A percentile compares a stretch with the other conserved stretches of the same genome.
Evolutionary conservation across 768 basidiomycete genomes (phyloP).

Genomic region (Auricularia cornea): DNA sequence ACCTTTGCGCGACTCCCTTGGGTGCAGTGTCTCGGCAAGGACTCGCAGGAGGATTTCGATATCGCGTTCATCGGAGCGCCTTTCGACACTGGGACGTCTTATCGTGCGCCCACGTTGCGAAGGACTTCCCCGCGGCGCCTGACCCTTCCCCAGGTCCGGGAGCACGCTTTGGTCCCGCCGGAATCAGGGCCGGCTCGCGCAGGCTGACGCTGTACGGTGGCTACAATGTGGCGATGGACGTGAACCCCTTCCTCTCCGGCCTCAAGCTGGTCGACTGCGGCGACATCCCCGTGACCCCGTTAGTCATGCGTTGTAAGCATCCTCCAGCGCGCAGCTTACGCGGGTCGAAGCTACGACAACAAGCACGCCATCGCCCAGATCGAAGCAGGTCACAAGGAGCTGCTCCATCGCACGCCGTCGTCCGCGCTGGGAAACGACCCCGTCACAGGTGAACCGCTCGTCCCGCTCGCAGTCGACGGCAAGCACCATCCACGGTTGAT

Average conservation of each 20-base stretch:
- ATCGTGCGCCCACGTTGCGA: neutral
- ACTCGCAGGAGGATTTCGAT: slow-evolving; percentile 50
- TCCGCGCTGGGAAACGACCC: slow-evolving; percentile 58
- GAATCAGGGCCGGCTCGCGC: slow-evolving; percentile 71
- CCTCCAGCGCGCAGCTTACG: neutral
- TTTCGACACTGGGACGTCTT: slow-evolving; percentile 36
- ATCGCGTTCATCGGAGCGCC: slow-evolving; percentile 78
- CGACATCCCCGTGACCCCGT: slow-evolving; percentile 65
- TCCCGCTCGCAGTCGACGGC: slow-evolving; percentile 58
- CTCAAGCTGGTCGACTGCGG: slow-evolving; percentile 69
- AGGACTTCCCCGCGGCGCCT: slow-evolving; percentile 34
- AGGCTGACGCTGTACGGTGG: slow-evolving; percentile 68
- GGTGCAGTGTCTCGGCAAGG: slow-evolving; percentile 65
- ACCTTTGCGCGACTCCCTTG: slow-evolving; percentile 87
- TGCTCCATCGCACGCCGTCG: slow-evolving; percentile 56
- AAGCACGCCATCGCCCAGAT: slow-evolving; percentile 65
- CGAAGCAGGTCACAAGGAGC: slow-evolving; percentile 59
- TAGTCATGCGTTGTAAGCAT: neutral
- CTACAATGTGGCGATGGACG: slow-evolving; percentile 65
- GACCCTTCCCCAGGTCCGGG: slow-evolving; percentile 74
- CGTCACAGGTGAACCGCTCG: slow-evolving; percentile 45
- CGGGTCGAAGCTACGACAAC: slow-evolving; percentile 46
- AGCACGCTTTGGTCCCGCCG: slow-evolving; percentile 79
- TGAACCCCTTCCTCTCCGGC: slow-evolving; percentile 64
- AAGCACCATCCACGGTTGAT: slow-evolving; percentile 71